phyloP scores from a whole-genome alignment of 352 stramenopile genomes.

The Poterioochromonas sp. region DNA sequence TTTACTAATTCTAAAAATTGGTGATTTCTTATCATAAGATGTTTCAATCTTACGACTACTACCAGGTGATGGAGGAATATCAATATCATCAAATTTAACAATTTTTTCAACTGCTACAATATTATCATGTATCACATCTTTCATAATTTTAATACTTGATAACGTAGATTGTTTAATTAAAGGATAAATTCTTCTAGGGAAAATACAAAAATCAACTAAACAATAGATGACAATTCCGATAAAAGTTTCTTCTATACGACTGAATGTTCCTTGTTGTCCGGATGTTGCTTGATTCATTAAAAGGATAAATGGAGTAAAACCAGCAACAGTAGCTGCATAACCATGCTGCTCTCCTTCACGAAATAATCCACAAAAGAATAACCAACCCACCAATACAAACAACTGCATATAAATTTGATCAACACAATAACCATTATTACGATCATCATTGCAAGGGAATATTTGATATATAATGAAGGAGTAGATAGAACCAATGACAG shows the following conservation, averaged over 20 bases:
- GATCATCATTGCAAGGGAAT: background rate
- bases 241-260: conserved; percentile 37
- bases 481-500: conserved; percentile 7
- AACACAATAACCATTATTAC: background rate
- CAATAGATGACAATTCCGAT: conserved; percentile 44
- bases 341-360: conserved; percentile 36
- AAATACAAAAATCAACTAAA: conserved; percentile 37
- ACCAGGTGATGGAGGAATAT: background rate
- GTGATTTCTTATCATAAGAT: background rate
- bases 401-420: background rate
- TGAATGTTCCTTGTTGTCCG: background rate
- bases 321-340: conserved; percentile 41
- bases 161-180: background rate
- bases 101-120: background rate
- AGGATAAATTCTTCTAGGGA: conserved; percentile 8
- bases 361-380: conserved; percentile 40
- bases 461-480: background rate
- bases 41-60: background rate
- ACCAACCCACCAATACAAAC: conserved; percentile 23
- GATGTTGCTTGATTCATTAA: conserved; percentile 35
- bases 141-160: background rate
- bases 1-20: background rate
- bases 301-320: conserved; percentile 42
- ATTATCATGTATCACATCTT: background rate
- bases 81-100: background rate